Evolutionary conservation across 768 basidiomycete species (phyloP).

Genomic region (Cyathus striatus): DNA sequence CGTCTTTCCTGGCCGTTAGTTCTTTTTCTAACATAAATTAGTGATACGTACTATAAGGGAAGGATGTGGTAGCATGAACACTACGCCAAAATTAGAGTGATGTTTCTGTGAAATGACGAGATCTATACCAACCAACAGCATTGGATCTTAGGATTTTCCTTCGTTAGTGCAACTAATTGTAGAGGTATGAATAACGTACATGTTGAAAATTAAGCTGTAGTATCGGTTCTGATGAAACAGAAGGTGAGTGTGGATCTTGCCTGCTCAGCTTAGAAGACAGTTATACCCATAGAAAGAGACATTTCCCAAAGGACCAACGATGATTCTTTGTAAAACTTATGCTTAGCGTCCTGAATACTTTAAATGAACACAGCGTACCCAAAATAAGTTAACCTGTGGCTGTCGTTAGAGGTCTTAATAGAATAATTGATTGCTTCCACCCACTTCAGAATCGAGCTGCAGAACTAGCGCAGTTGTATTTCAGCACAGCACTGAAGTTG

Average conservation of each 20-base stretch:
- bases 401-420: not conserved
- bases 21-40: no score
- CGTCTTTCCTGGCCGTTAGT: no score
- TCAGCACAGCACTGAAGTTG: no score
- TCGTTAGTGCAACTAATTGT: not conserved
- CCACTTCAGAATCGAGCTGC: slow-evolving; percentile 16
- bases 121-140: slow-evolving; percentile 14
- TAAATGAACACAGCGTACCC: slow-evolving; percentile 9
- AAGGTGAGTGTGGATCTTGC: no score
- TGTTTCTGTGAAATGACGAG: not conserved
- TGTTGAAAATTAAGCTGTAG: slow-evolving; percentile 25
- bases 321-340: slow-evolving; percentile 15
- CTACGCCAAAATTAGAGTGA: slow-evolving; percentile 8
- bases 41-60: slow-evolving; percentile 21
- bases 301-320: slow-evolving; percentile 28
- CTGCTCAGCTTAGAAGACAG: not conserved
- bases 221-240: slow-evolving; percentile 22
- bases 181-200: slow-evolving; percentile 10
- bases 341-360: not conserved
- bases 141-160: slow-evolving; percentile 13
- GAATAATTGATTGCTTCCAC: not conserved
- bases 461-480: slow-evolving; percentile 15
- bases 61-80: slow-evolving; percentile 19
- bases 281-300: slow-evolving; percentile 26
- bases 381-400: slow-evolving; percentile 21